These are phyloP conservation scores for Carallia pectinifolia DNA, from an alignment of 345 rosid genomes.

Conservation along the genomic window DNA sequence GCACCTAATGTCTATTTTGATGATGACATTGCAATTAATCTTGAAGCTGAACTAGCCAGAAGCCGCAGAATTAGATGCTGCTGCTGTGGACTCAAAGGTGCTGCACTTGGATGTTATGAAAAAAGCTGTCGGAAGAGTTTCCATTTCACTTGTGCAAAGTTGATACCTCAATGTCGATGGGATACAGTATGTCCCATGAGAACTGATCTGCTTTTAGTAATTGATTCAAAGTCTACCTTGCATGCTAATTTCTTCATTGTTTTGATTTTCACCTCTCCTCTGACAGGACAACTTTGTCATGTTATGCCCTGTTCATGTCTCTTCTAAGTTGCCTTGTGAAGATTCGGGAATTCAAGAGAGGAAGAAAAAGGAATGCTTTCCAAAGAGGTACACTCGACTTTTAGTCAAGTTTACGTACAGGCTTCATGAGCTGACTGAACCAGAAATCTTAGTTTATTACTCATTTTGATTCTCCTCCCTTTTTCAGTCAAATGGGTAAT, in stretches of 20 bases:
- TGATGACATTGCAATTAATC: conserved; percentile 64
- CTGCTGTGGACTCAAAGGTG: conserved; percentile 87
- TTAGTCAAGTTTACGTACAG: conserved; percentile 9
- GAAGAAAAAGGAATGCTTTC: conserved; percentile 32
- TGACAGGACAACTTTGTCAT: conserved; percentile 81
- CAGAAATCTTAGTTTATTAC: neutral
- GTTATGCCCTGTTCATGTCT: conserved; percentile 71
- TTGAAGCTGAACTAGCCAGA: conserved; percentile 81
- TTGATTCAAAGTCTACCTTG: neutral
- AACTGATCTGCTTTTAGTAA: neutral
- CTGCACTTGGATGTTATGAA: conserved; percentile 92
- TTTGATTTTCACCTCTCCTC: conserved; percentile 6
- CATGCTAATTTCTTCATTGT: neutral
- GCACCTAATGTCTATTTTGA: conserved; percentile 90
- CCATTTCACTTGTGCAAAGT: conserved; percentile 74
- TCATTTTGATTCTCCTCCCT: conserved; percentile 1
- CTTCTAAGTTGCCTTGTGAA: conserved; percentile 70
- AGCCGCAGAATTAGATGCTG: conserved; percentile 71
- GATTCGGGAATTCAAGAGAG: conserved; percentile 27
- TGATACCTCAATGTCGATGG: conserved; percentile 75
- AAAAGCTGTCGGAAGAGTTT: conserved; percentile 68
- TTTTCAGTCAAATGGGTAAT: conserved; percentile 36
- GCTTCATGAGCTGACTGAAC: neutral
- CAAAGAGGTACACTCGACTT: conserved; percentile 43
- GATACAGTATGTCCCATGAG: conserved; percentile 58